Evolutionary conservation across 257 asterid genomes (phyloP).

Genomic region (Petunia secreta): DNA sequence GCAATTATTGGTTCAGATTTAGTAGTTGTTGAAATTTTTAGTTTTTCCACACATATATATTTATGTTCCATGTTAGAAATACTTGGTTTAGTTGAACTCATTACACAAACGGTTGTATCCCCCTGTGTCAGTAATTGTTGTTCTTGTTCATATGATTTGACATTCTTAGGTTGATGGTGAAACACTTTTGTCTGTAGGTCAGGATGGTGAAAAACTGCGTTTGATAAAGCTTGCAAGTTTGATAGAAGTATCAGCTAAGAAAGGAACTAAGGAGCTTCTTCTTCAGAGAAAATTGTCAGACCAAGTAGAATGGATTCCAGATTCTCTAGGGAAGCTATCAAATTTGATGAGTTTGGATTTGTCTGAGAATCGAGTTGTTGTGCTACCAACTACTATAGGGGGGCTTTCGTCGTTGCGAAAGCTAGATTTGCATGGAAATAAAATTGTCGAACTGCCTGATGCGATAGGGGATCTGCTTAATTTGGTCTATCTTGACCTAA

Average conservation of each 20-base stretch:
- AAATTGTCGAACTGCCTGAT: constrained; percentile 63
- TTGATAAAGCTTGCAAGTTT: constrained; percentile 81
- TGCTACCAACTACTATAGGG: constrained; percentile 28
- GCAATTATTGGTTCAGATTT: no score
- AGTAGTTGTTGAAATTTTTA: no score
- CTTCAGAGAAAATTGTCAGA: constrained; percentile 69
- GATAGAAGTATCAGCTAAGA: constrained; percentile 79
- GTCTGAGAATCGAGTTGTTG: constrained; percentile 26
- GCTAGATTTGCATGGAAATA: constrained; percentile 52
- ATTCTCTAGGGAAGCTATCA: constrained; percentile 33
- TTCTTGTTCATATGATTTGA: background rate
- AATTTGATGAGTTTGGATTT: constrained; percentile 29
- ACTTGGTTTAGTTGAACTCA: no score
- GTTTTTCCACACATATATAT: no score
- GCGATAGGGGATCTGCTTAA: constrained; percentile 73
- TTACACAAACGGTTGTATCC: no score
- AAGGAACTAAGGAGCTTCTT: constrained; percentile 65
- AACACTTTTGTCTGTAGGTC: constrained; percentile 50
- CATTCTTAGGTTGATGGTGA: background rate
- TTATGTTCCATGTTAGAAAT: no score
- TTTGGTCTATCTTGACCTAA: constrained; percentile 67
- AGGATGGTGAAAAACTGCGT: constrained; percentile 76
- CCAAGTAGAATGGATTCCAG: constrained; percentile 85
- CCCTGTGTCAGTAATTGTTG: background rate
- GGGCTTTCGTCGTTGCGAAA: constrained; percentile 22